These are phyloP conservation scores for Hypoxylon sp. DNA, from an alignment of 2,329 filamentous ascomycete species.

Conservation along the genomic window DNA sequence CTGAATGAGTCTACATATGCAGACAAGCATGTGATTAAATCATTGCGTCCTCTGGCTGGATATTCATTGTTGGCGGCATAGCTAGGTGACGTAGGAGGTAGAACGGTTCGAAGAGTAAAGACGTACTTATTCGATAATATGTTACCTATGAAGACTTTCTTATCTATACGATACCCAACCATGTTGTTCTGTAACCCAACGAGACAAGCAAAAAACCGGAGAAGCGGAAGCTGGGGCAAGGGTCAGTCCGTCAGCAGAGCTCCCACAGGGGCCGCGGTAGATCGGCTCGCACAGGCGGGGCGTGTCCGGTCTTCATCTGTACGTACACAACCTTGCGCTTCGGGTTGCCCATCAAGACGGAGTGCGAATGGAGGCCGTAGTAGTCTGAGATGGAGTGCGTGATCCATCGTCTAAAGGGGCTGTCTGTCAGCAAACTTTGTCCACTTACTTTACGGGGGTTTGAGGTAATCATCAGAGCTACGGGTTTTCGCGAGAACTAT, in stretches of 20 bases:
- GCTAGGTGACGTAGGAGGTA: background rate
- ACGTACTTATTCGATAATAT: background rate
- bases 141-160: background rate
- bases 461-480: slow-evolving; percentile 14
- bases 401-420: slow-evolving; percentile 79
- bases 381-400: slow-evolving; percentile 93
- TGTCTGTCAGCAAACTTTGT: slow-evolving; percentile 15
- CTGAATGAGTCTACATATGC: background rate
- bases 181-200: slow-evolving; percentile 19
- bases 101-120: background rate
- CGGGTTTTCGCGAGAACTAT: slow-evolving; percentile 49
- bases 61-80: no score
- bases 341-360: slow-evolving; percentile 77
- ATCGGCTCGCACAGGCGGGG: slow-evolving; percentile 48
- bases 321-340: slow-evolving; percentile 85
- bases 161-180: slow-evolving; percentile 2
- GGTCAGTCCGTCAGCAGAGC: slow-evolving; percentile 57
- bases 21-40: background rate
- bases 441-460: background rate
- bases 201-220: background rate
- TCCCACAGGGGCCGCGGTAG: slow-evolving; percentile 74
- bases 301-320: slow-evolving; percentile 53
- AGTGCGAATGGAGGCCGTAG: slow-evolving; percentile 88
- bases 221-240: no score
- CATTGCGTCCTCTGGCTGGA: background rate